Conservation (phyloP, 1,139 yeast species). For the Pichia sp. region DNA sequence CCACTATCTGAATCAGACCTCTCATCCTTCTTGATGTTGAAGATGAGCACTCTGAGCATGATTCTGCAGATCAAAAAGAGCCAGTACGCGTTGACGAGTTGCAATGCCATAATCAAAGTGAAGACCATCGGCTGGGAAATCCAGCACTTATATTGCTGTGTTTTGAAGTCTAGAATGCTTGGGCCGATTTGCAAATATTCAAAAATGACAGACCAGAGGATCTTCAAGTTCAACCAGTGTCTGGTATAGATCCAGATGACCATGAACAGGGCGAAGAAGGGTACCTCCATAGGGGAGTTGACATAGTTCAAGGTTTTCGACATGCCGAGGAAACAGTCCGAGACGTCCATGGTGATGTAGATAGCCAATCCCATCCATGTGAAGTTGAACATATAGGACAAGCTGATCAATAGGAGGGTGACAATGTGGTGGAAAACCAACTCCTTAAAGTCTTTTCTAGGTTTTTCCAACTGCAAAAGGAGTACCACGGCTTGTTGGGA, state of each 20-base stretch:
- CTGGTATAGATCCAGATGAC: constrained; percentile 81
- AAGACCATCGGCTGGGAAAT: constrained; percentile 90
- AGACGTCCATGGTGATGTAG: constrained; percentile 91
- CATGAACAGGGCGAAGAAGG: constrained; percentile 66
- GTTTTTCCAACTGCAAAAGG: constrained; percentile 82
- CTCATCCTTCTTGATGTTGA: constrained; percentile 66
- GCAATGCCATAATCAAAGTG: constrained; percentile 69
- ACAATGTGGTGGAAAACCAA: constrained; percentile 89
- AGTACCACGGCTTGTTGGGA: constrained; percentile 87
- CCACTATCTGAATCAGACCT: constrained; percentile 85
- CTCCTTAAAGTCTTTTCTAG: constrained; percentile 89
- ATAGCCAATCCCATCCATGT: constrained; percentile 92
- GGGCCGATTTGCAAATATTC: constrained; percentile 84
- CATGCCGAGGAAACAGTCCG: constrained; percentile 80
- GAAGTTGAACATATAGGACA: constrained; percentile 91
- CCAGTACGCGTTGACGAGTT: constrained; percentile 86
- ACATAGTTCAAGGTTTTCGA: constrained; percentile 84
- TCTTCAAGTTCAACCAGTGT: constrained; percentile 74
- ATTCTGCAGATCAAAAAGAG: constrained; percentile 75
- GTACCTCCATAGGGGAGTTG: constrained; percentile 58
- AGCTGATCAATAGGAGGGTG: constrained; percentile 82
- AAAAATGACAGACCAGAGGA: constrained; percentile 83
- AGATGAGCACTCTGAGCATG: constrained; percentile 53
- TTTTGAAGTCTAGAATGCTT: constrained; percentile 76
- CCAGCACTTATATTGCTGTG: constrained; percentile 94